Evolutionary conservation across 2,329 filamentous ascomycete genomes (phyloP).

Genomic region (Magnaporthiopsis rhizophila): DNA sequence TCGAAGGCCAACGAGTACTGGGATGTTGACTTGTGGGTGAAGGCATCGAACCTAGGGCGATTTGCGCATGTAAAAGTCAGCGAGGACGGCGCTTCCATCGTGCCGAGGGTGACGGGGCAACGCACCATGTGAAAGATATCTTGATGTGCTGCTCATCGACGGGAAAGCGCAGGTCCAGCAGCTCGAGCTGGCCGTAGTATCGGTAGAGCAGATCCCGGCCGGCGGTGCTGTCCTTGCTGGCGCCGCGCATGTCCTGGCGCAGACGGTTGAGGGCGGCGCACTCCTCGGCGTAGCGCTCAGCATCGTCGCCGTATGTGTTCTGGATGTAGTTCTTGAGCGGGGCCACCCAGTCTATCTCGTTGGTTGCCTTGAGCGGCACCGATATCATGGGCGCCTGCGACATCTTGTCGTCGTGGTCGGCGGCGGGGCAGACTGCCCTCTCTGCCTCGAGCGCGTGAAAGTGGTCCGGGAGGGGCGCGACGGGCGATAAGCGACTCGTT

Average conservation of each 20-base stretch:
- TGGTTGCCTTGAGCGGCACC: slow-evolving; percentile 84
- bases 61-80: not conserved
- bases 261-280: slow-evolving; percentile 89
- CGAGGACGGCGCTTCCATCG: not conserved
- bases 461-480: not conserved
- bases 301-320: slow-evolving; percentile 90
- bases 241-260: slow-evolving; percentile 96
- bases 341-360: slow-evolving; percentile 95
- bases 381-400: slow-evolving; percentile 92
- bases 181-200: slow-evolving; percentile 95
- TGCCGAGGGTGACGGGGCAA: not conserved
- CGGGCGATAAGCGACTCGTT: too few species aligned
- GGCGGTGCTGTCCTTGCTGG: slow-evolving; percentile 90
- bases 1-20: slow-evolving; percentile 97
- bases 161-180: slow-evolving; percentile 88
- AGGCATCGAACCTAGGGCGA: slow-evolving; percentile 82
- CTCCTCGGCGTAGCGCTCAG: slow-evolving; percentile 91
- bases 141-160: slow-evolving; percentile 99
- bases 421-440: not conserved
- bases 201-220: slow-evolving; percentile 89
- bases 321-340: slow-evolving; percentile 92
- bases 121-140: slow-evolving; percentile 94
- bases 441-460: not conserved
- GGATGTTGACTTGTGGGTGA: slow-evolving; percentile 93
- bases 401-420: slow-evolving; percentile 36